Evolutionary conservation across 176 grass and related monocot genomes (phyloP).

Genomic region (Pharus latifolius): DNA sequence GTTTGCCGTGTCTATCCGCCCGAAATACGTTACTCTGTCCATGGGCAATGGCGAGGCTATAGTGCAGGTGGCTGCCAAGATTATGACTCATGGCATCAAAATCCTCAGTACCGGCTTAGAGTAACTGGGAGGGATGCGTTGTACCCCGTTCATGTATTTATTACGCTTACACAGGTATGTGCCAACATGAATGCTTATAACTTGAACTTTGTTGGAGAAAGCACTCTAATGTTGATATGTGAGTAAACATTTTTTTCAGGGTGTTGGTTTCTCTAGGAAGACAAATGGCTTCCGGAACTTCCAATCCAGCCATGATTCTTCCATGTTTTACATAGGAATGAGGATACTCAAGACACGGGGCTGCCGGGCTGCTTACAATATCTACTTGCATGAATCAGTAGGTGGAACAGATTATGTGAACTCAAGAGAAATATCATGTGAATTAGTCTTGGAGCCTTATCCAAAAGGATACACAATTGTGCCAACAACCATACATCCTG

Average conservation of each 20-base stretch:
- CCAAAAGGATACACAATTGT: constrained; percentile 99
- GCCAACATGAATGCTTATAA: not conserved
- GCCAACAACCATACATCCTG: constrained; percentile 94
- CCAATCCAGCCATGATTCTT: constrained; percentile 92
- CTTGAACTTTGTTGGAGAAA: not conserved
- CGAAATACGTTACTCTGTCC: constrained; percentile 92
- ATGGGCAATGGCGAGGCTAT: constrained; percentile 94
- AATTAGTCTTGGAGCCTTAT: constrained; percentile 92
- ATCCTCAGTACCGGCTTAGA: constrained; percentile 87
- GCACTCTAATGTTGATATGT: not conserved
- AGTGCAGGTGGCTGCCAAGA: constrained; percentile 96
- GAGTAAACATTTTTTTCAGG: constrained; percentile 43
- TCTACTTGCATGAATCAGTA: constrained; percentile 97
- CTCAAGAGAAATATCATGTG: constrained; percentile 96
- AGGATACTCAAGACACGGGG: constrained; percentile 97
- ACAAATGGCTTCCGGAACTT: constrained; percentile 85
- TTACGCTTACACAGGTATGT: constrained; percentile 95
- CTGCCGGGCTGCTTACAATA: constrained; percentile 90
- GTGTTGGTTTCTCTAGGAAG: constrained; percentile 96
- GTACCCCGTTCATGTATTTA: constrained; percentile 90
- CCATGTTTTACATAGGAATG: constrained; percentile 97
- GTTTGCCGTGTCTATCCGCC: constrained; percentile 92
- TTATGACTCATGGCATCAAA: constrained; percentile 96
- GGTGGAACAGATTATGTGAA: constrained; percentile 98
- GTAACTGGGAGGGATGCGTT: constrained; percentile 75